A percentile compares a stretch with the other conserved stretches of the same genome.
Conservation (phyloP, 2,329 filamentous ascomycete species). For the Alternaria postmessia region DNA sequence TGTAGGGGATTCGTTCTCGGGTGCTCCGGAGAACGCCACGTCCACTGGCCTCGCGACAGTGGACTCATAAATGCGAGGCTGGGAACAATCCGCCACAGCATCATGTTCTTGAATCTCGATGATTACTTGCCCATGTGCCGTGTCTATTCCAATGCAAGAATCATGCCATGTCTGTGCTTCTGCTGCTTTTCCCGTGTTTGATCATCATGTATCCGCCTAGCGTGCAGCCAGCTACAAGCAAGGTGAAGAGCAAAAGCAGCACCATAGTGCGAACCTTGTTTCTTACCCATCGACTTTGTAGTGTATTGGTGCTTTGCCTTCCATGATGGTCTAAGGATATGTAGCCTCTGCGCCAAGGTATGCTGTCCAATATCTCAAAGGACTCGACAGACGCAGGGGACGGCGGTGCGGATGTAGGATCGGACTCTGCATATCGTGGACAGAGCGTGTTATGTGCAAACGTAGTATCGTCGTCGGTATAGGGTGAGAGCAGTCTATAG, state of each 20-base stretch:
- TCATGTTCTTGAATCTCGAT: not conserved
- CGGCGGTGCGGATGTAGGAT: constrained; percentile 43
- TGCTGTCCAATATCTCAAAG: constrained; percentile 44
- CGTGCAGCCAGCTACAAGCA: constrained; percentile 31
- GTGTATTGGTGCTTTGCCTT: constrained; percentile 4
- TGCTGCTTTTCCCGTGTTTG: constrained; percentile 23
- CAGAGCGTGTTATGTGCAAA: constrained; percentile 40
- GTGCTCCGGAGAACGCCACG: constrained; percentile 20
- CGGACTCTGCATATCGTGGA: constrained; percentile 44
- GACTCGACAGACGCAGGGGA: constrained; percentile 47
- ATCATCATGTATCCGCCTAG: constrained; percentile 31
- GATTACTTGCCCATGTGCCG: not conserved
- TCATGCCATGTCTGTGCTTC: constrained; percentile 1
- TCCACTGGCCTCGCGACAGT: not conserved
- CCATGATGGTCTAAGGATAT: constrained; percentile 19
- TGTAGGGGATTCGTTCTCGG: constrained; percentile 20
- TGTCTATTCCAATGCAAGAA: not conserved
- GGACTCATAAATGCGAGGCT: constrained; percentile 1
- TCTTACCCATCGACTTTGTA: constrained; percentile 28
- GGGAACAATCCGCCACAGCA: not conserved
- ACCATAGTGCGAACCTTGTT: constrained; percentile 29
- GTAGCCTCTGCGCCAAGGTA: constrained; percentile 44
- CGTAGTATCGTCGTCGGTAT: constrained; percentile 34
- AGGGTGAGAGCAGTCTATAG: constrained; percentile 39
- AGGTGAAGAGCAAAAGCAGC: constrained; percentile 28